phyloP scores from a whole-genome alignment of 306 rosid species.

The Cicer yamashitae region DNA sequence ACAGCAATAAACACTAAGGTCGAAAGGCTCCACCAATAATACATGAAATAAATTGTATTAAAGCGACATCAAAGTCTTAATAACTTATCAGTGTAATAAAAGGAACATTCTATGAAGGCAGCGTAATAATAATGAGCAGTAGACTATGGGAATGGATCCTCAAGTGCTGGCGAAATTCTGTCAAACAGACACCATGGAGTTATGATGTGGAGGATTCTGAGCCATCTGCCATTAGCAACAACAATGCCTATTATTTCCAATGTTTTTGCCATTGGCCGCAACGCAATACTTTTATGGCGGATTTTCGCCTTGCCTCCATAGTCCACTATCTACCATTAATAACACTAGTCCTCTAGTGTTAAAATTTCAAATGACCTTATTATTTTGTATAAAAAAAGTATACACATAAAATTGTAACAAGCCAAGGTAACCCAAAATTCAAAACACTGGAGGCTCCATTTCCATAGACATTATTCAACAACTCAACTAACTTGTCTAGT shows the following conservation, averaged over 20 bases:
- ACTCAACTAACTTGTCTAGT: background rate
- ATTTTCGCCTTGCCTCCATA: background rate
- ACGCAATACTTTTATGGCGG: background rate
- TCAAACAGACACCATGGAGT: background rate
- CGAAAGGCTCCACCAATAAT: background rate
- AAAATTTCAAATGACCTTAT: background rate
- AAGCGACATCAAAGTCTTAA: background rate
- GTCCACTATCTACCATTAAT: background rate
- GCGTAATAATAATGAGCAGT: background rate
- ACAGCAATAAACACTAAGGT: background rate
- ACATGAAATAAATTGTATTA: background rate
- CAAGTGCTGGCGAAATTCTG: background rate
- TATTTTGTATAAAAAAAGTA: background rate
- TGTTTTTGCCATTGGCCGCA: background rate
- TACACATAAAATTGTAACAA: background rate
- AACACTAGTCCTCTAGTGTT: background rate
- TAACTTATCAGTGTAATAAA: background rate
- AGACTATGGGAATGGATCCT: conserved; percentile 2
- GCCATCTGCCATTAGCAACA: background rate
- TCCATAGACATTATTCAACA: background rate
- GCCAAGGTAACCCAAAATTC: background rate
- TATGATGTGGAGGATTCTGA: background rate
- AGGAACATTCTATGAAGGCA: background rate
- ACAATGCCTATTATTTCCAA: background rate
- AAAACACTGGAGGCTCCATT: background rate